Evolutionary conservation across 257 asterid species (phyloP).

Genomic region (Capsicum pubescens): DNA sequence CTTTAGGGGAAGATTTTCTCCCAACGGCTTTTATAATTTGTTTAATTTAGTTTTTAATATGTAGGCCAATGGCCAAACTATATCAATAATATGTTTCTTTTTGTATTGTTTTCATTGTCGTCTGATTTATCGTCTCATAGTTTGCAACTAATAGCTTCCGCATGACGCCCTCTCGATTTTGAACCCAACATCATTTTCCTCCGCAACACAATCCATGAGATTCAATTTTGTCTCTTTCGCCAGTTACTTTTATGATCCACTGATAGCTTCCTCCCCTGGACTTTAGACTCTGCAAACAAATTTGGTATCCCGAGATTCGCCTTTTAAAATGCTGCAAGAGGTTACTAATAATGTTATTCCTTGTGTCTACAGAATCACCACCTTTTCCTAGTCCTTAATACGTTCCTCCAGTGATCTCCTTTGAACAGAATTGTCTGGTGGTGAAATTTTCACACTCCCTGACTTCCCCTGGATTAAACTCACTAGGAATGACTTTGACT

Average conservation of each 20-base stretch:
- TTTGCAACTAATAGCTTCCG: no score
- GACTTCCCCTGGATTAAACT: constrained; percentile 57
- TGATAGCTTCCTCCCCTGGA: constrained; percentile 76
- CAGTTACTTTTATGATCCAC: constrained; percentile 52
- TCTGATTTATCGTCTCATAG: no score
- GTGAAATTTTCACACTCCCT: constrained; percentile 47
- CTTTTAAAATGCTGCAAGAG: no score
- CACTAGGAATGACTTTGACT: constrained; percentile 55
- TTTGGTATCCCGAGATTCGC: constrained; percentile 55
- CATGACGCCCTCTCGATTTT: no score
- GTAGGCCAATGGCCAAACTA: no score
- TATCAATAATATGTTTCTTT: no score
- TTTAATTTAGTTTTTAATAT: no score
- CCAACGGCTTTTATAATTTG: no score
- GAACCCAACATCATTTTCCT: constrained; percentile 35
- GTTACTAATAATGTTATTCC: no score
- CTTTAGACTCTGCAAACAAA: constrained; percentile 51
- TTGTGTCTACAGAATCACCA: no score
- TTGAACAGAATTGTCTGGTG: constrained; percentile 32
- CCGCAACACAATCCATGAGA: constrained; percentile 49
- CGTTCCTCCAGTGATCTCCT: not conserved
- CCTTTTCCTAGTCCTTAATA: not conserved
- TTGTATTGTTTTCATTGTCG: no score
- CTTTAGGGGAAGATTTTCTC: no score
- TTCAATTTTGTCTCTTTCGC: constrained; percentile 45